Conservation (phyloP, 2,329 filamentous ascomycete species). For the Aspergillus uvarum region DNA sequence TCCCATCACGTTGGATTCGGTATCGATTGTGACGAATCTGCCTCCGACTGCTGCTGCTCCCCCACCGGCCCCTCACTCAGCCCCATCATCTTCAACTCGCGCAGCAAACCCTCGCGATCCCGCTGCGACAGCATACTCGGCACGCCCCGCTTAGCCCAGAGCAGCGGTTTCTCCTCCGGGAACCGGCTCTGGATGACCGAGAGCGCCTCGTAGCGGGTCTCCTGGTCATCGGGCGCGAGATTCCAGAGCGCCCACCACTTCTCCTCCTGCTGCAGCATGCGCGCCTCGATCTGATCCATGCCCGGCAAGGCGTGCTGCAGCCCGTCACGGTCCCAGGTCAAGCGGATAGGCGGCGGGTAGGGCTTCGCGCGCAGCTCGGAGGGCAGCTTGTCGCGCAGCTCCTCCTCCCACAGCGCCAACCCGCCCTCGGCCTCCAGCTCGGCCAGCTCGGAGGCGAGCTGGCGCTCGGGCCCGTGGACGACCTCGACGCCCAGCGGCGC, state of each 20-base stretch:
- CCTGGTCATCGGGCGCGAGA: neutral
- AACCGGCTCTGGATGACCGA: slow-evolving; percentile 29
- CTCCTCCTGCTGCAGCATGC: slow-evolving; percentile 23
- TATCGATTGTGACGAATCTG: neutral
- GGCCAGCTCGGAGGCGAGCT: no score
- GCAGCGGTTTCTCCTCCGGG: slow-evolving; percentile 27
- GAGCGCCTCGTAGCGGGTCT: slow-evolving; percentile 26
- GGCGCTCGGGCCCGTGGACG: slow-evolving; percentile 23
- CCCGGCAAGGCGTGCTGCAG: slow-evolving; percentile 26
- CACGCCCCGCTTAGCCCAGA: neutral
- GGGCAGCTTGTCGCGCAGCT: slow-evolving; percentile 35
- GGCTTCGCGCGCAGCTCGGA: neutral
- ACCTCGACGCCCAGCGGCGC: slow-evolving; percentile 41
- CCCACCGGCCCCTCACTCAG: neutral
- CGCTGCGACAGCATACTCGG: slow-evolving; percentile 21
- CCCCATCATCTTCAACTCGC: slow-evolving; percentile 6
- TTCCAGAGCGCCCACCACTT: slow-evolving; percentile 34
- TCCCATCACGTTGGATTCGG: neutral
- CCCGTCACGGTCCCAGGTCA: slow-evolving; percentile 30
- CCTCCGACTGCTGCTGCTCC: neutral
- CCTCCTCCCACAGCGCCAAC: slow-evolving; percentile 22
- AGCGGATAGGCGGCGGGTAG: neutral
- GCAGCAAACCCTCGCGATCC: slow-evolving; percentile 23
- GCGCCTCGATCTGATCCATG: slow-evolving; percentile 34
- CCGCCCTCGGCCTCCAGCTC: no score